Base-by-base conservation (phyloP, 768 basidiomycete species). In the Chalciporus piperatus region DNA sequence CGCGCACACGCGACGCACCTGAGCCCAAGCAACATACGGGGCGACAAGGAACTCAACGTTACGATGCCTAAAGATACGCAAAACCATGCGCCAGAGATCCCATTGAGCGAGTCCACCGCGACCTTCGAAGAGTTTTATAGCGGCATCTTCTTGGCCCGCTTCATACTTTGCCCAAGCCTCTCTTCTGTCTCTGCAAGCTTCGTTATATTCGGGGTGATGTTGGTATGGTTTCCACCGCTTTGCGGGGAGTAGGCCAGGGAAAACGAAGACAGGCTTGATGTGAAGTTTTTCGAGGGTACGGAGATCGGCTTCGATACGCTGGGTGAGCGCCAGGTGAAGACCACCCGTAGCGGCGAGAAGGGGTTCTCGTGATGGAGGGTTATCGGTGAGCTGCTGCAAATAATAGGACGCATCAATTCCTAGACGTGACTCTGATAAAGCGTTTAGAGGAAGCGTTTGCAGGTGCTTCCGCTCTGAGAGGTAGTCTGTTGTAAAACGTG, bases 181-280 rank as follows among this genome's bases (percentile, higher is more conserved):
- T 54, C 83, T 75, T 55, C 89, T 73, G 67, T 89, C 90, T 44
- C 83, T 78, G 67, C 85, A 87, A 16, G 83, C 84, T 41, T 92
- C 87, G 41, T 69, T 72, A 58, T 82, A 75, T 58, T 83, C 83
- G 16, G 67, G 64, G 25, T 81, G 76, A 41, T 81, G 79, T 51
- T 79, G 77, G 37, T 59, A 58, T 11, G 63, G 65, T 69, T 88
- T 89, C 74, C 78, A 79, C 50, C 87, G 82, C 56, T 84, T 85
- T 59, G 84, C 84, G 1, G 91, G 89, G 1, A 83, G 74, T 28
- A 99, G 76, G 4, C 97, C 97, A 14, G 91, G 84, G 71, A 98
- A 98, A 45, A 99, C 92, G 62, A 99, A 96, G n/a, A 99, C 92
- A 19, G 97, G 97, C 67, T 96, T 97, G 78, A 99, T 98, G 59